Percentiles rank a stretch among this genome's conserved stretches.
Conservation (phyloP, 495 filamentous ascomycete genomes). For the Talaromyces ruber region DNA sequence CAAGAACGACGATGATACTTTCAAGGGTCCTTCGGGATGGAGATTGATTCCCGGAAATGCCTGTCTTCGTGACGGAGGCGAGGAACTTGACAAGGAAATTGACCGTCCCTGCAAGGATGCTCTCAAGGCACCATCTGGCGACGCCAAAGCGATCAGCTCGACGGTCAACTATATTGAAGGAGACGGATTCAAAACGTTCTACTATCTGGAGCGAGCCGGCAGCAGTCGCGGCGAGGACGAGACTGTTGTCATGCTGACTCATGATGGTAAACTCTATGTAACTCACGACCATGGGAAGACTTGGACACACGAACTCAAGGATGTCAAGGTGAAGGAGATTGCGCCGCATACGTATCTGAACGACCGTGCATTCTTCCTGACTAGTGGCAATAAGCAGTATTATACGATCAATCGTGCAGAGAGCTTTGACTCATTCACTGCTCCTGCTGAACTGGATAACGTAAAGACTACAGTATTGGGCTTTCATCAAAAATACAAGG, state of each 20-base stretch:
- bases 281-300: conserved; percentile 79
- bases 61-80: conserved; percentile 54
- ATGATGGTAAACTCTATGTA: conserved; percentile 54
- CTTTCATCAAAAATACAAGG: conserved; percentile 73
- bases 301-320: conserved; percentile 60
- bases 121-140: conserved; percentile 34
- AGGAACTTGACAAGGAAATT: conserved; percentile 33
- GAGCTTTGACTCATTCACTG: conserved; percentile 58
- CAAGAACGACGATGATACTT: conserved; percentile 56
- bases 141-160: conserved; percentile 49
- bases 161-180: conserved; percentile 50
- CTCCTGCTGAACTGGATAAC: conserved; percentile 33
- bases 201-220: conserved; percentile 77
- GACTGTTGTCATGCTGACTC: conserved; percentile 74
- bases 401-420: conserved; percentile 71
- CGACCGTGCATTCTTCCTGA: conserved; percentile 80
- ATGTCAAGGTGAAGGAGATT: conserved; percentile 56
- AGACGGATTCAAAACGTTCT: conserved; percentile 48
- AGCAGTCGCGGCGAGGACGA: conserved; percentile 59
- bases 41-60: conserved; percentile 85
- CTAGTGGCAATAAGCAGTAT: conserved; percentile 53
- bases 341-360: conserved; percentile 69
- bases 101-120: conserved; percentile 44
- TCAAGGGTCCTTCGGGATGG: conserved; percentile 80
- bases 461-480: conserved; percentile 39